Conservation (phyloP, 306 rosid species). For the Cyamopsis tetragonoloba region DNA sequence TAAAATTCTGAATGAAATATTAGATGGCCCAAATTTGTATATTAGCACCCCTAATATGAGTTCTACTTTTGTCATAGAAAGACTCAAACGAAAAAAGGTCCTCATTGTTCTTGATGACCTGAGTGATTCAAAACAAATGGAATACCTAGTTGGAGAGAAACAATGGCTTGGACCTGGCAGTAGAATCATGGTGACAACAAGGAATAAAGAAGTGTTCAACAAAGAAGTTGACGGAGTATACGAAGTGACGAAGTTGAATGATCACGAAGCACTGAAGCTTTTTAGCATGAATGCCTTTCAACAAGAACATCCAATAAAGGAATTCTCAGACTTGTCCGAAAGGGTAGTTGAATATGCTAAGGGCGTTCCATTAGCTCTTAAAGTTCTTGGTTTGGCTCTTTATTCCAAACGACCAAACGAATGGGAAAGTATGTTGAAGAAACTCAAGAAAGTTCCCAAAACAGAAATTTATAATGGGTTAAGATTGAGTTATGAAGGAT, state of each 20-base stretch:
- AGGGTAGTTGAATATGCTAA: background rate
- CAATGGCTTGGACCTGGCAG: slow-evolving; percentile 8
- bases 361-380: slow-evolving; percentile 17
- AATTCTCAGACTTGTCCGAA: background rate
- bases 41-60: background rate
- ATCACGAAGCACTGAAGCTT: background rate
- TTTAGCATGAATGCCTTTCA: slow-evolving; percentile 13
- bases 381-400: background rate
- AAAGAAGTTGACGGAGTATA: background rate
- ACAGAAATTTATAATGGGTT: background rate
- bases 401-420: background rate
- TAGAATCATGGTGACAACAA: slow-evolving; percentile 19
- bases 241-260: background rate
- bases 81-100: background rate
- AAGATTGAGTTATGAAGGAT: background rate
- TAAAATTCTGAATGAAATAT: no score
- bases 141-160: background rate
- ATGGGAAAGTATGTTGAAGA: slow-evolving; percentile 14
- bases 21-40: background rate
- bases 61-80: no score
- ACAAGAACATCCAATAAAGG: background rate
- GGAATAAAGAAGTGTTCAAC: background rate
- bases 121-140: background rate
- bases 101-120: slow-evolving; percentile 26
- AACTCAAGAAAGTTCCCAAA: background rate